Evolutionary conservation across 2,329 filamentous ascomycete species (phyloP), one percentile per base, ranked within the genome.

Genomic region (Capronia epimyces): DNA sequence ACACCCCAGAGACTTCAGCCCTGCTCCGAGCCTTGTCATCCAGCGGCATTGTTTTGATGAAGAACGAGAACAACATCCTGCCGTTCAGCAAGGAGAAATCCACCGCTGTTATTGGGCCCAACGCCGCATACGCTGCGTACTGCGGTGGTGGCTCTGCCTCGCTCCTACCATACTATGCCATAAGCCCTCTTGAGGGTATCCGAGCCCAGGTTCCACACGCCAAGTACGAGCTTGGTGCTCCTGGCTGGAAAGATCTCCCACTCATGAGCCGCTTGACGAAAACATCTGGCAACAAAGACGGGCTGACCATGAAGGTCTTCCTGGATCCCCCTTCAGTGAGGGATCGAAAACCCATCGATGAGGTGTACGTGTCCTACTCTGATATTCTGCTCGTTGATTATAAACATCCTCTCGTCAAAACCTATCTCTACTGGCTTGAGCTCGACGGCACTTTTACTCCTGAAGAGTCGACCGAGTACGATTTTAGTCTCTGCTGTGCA

Each of bases 31-130:
- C 76, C 47, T 75, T 86, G 20, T 84, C 83, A 15, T 78, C 81
- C 3, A 83, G 89, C 63, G 81, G 81, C 2, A 81, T 87, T 7
- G 84, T 89, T 1, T 72, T 90, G 10, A 70, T 89, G 43, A 88
- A 89, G 69, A 90, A 90, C 58, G 77, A 87, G 10, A 75, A 76
- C 31, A 71, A 71, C 12, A 65, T 83, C 0, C 71, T 90, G 1
- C 86, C 86, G 0, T 63, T 80, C 46, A 66, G 69, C 32, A 72
- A 70, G 41, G 65, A 67, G 20, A 69, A 73, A 50, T 68, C 73
- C 0, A 67, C 76, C 10, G 71, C 76, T 9, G 69, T 80, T 15
- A 78, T 81, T 50, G 78, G 77, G 2, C 76, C 76, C 10, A 79
- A 80, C 50, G 69, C 77, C 9, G 75, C 73, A 43, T 65, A 69